These are phyloP conservation scores for Tagetes erecta DNA, from an alignment of 129 eudicot genomes.

Conservation along the genomic window DNA sequence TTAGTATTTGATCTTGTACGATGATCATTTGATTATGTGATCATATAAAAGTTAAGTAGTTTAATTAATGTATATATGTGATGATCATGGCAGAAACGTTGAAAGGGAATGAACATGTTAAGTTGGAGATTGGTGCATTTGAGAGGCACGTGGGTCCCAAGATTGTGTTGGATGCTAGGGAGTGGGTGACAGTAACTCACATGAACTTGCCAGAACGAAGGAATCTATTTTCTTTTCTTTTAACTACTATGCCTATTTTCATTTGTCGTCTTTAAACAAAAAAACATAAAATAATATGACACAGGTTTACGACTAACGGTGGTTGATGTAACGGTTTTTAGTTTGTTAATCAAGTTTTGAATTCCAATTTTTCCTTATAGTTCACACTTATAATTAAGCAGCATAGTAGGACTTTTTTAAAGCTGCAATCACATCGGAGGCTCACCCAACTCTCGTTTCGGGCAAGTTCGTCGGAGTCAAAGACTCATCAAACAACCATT, in stretches of 20 bases:
- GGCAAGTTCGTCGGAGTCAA: no score
- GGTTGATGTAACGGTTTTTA: no score
- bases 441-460: no score
- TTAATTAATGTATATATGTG: not conserved
- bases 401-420: no score
- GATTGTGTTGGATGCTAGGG: constrained; percentile 46
- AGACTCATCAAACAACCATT: no score
- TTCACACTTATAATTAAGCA: no score
- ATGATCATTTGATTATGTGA: no score
- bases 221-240: constrained; percentile 31
- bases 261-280: not conserved
- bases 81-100: constrained; percentile 17
- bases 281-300: not conserved
- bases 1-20: not conserved
- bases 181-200: constrained; percentile 62
- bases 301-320: not conserved
- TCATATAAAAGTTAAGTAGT: no score
- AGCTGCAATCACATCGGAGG: no score
- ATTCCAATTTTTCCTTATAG: no score
- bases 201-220: constrained; percentile 44
- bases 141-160: constrained; percentile 33
- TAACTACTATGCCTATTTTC: constrained; percentile 14
- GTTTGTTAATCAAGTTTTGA: no score
- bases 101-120: constrained; percentile 37
- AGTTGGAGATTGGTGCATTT: constrained; percentile 24